A percentile compares a stretch with the other conserved stretches of the same genome.
phyloP scores from a whole-genome alignment of 805 yeast genomes.

The Candida suzukii region DNA sequence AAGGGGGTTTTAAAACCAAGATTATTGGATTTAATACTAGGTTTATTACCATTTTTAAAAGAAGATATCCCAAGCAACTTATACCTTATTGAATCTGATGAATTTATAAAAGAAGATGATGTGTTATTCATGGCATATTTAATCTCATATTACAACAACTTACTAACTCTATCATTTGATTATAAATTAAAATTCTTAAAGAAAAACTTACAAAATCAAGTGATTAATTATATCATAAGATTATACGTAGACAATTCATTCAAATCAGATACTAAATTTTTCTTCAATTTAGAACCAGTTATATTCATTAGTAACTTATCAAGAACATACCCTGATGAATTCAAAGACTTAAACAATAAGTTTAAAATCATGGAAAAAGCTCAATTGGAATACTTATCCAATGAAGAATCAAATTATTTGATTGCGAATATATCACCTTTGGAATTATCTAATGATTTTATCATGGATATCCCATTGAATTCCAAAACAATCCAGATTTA shows the following conservation, averaged over 20 bases:
- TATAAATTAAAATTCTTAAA: too few relatives aligned
- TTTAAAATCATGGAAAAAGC: constrained; percentile 13
- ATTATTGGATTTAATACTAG: constrained; percentile 23
- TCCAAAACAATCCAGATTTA: constrained; percentile 17
- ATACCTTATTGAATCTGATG: constrained; percentile 15
- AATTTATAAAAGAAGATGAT: constrained; percentile 20
- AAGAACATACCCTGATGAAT: constrained; percentile 9
- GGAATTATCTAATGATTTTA: background rate
- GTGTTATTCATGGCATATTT: constrained; percentile 20
- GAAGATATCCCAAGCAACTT: constrained; percentile 16
- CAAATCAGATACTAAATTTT: constrained; percentile 15
- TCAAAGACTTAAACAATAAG: constrained; percentile 15
- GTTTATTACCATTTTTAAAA: constrained; percentile 18
- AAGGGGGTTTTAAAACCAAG: constrained; percentile 17
- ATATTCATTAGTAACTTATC: constrained; percentile 13
- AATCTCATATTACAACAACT: constrained; percentile 22
- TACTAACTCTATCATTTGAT: constrained; percentile 8
- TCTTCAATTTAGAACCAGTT: constrained; percentile 16
- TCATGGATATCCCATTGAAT: constrained; percentile 11
- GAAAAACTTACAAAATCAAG: too few relatives aligned
- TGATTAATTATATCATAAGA: constrained; percentile 15
- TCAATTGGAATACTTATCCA: background rate
- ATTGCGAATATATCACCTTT: background rate
- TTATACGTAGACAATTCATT: constrained; percentile 19
- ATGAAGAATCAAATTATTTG: background rate